These are phyloP conservation scores for Marasmius sp. DNA, from an alignment of 1,284 basidiomycete species.

Conservation along the genomic window DNA sequence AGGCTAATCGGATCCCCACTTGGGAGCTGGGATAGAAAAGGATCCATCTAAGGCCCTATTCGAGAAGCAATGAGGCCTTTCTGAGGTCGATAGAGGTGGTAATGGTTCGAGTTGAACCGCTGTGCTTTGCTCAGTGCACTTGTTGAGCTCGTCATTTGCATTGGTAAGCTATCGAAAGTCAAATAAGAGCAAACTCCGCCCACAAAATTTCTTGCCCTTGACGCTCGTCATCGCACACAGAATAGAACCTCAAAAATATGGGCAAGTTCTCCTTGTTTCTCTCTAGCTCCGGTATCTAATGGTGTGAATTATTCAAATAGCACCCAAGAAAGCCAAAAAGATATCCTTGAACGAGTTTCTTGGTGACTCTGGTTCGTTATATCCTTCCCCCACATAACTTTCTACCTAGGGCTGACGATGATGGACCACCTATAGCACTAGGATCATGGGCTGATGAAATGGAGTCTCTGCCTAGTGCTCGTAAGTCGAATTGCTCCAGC, in stretches of 20 bases:
- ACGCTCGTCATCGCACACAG: not conserved
- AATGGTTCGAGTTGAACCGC: too few relatives aligned
- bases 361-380: constrained; percentile 69
- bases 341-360: constrained; percentile 90
- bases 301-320: constrained; percentile 33
- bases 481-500: constrained; percentile 50
- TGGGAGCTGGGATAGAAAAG: too few relatives aligned
- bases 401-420: constrained; percentile 5
- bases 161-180: not conserved
- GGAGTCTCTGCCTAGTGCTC: constrained; percentile 86
- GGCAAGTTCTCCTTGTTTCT: not conserved
- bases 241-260: not conserved
- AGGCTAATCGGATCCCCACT: too few relatives aligned
- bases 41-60: too few relatives aligned
- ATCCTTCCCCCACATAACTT: not conserved
- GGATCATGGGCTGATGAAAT: constrained; percentile 98
- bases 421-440: constrained; percentile 47
- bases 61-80: too few relatives aligned
- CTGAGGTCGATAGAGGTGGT: too few relatives aligned
- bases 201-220: not conserved
- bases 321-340: constrained; percentile 88
- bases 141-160: not conserved
- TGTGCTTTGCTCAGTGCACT: too few relatives aligned
- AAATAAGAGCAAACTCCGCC: not conserved
- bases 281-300: not conserved